phyloP scores from a whole-genome alignment of 2,329 filamentous ascomycete species.

The Curvularia sp. region DNA sequence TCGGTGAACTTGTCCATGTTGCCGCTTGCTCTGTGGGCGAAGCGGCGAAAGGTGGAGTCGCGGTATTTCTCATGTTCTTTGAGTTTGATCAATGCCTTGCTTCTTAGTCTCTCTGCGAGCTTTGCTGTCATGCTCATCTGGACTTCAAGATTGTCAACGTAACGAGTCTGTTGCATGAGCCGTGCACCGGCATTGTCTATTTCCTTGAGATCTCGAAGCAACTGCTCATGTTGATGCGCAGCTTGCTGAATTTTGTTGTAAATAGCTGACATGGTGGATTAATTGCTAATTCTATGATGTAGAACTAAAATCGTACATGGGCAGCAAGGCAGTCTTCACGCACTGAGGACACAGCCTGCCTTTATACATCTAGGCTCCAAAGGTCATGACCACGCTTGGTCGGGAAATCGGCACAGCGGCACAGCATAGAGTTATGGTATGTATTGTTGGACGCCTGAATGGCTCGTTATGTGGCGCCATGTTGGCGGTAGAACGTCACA shows the following conservation, averaged over 20 bases:
- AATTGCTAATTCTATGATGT: not conserved
- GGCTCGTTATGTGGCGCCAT: not conserved
- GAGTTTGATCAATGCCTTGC: slow-evolving; percentile 31
- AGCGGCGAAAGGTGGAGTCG: slow-evolving; percentile 40
- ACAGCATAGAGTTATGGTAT: slow-evolving; percentile 13
- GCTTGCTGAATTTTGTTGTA: slow-evolving; percentile 38
- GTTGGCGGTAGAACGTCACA: slow-evolving; percentile 14
- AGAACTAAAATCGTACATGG: not conserved
- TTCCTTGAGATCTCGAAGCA: slow-evolving; percentile 38
- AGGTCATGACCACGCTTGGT: slow-evolving; percentile 9
- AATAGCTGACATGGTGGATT: slow-evolving; percentile 30
- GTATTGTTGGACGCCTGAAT: slow-evolving; percentile 24
- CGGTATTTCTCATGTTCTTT: slow-evolving; percentile 47
- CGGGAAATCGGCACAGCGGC: slow-evolving; percentile 19
- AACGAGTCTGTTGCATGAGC: slow-evolving; percentile 40
- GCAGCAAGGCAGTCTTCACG: no score
- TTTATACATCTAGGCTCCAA: not conserved
- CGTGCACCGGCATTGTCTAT: slow-evolving; percentile 41
- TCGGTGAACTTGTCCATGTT: slow-evolving; percentile 37
- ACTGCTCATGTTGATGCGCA: slow-evolving; percentile 32
- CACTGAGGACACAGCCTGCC: slow-evolving; percentile 6
- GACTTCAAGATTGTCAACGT: slow-evolving; percentile 36
- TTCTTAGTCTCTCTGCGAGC: slow-evolving; percentile 26
- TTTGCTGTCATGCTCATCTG: slow-evolving; percentile 32
- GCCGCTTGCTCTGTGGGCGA: slow-evolving; percentile 43